Evolutionary conservation across 345 rosid species (phyloP).

Genomic region (Corchorus olitorius): DNA sequence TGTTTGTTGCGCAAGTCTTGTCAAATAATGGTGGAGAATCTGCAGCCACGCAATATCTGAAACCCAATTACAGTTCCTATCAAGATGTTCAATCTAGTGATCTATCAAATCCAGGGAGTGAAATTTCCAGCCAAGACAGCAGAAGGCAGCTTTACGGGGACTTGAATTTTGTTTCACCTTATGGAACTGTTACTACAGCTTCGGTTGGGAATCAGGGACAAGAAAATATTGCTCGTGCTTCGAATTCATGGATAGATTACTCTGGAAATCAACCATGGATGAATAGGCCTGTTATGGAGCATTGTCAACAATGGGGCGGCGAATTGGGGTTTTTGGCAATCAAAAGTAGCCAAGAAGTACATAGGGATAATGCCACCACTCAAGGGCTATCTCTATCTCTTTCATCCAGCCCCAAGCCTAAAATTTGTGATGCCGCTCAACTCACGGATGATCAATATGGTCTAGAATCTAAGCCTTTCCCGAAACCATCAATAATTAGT

Average conservation of each 20-base stretch:
- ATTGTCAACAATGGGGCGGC: conserved; percentile 30
- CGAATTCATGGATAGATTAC: conserved; percentile 17
- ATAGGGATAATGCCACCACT: conserved; percentile 23
- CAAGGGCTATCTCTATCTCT: conserved; percentile 57
- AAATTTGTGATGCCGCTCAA: conserved; percentile 12
- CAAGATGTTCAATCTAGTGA: conserved; percentile 30
- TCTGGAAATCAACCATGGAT: conserved; percentile 39
- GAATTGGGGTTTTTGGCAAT: conserved; percentile 30
- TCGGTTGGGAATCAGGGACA: conserved; percentile 22
- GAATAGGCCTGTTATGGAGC: conserved; percentile 18
- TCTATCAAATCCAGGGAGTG: conserved; percentile 28
- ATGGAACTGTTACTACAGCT: conserved; percentile 35
- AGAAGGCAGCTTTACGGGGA: conserved; percentile 25
- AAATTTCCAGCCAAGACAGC: conserved; percentile 31
- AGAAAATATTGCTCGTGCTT: conserved; percentile 11
- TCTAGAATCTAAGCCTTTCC: conserved; percentile 22
- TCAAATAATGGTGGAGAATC: conserved; percentile 40
- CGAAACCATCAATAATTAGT: conserved; percentile 28
- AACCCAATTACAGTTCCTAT: conserved; percentile 24
- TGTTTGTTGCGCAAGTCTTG: conserved; percentile 39
- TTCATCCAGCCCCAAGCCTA: conserved; percentile 42
- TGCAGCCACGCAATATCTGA: conserved; percentile 28
- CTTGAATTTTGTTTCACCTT: conserved; percentile 23
- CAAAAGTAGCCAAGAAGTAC: conserved; percentile 15
- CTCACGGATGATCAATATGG: conserved; percentile 32